Evolutionary conservation across 2,329 filamentous ascomycete genomes (phyloP), one percentile per base, ranked within the genome.

Genomic region (Aspergillus viridinutans): DNA sequence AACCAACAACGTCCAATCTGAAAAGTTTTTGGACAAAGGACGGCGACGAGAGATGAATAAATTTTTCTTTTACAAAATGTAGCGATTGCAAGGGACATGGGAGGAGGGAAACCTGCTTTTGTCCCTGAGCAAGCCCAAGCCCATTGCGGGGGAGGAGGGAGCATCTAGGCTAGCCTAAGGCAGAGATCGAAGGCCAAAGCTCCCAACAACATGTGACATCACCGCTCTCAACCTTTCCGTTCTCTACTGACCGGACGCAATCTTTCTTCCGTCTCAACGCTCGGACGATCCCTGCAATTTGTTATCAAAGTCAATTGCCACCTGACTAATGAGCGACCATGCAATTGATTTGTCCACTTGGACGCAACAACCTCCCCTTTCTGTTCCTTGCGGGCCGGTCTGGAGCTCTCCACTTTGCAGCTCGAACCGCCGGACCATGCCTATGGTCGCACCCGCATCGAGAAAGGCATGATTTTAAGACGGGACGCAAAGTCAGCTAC

Each of bases 171-270:
- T 49, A 55, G 47, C 54, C 54, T 57, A 51, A 29, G 52, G 42
- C 25, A 49, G 50, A 54, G 50, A 49, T 58, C 43, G 52, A 56
- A 56, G 49, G 53, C 28, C 47, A 49, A 56, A 49, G 47, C 10
- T 21, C 51, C 32, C 57, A 58, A 59, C 57, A 58, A 58, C 43
- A 45, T 59, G 57, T 59, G 57, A 59, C 57, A 59, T 59, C 55
- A 58, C 54, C 54, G 43, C 43, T 29, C 57, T 59, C 57, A 58
- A 59, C 57, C 43, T 25, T 47, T 47, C 40, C 40, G 17, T 47
- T 25, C 32, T 7, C 32, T 17, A 17, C 32, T 38, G 32, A 38
- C 32, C 32, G 32, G 32, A 2, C 4, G 4, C 32, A 6, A 17
- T 35, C 17, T 35, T 25, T 3, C 4, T 17, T 17, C 7, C 1